Evolutionary conservation across 2,329 filamentous ascomycete genomes (phyloP), one percentile per base, ranked within the genome.

Genomic region (Drechslerella stenobrocha): DNA sequence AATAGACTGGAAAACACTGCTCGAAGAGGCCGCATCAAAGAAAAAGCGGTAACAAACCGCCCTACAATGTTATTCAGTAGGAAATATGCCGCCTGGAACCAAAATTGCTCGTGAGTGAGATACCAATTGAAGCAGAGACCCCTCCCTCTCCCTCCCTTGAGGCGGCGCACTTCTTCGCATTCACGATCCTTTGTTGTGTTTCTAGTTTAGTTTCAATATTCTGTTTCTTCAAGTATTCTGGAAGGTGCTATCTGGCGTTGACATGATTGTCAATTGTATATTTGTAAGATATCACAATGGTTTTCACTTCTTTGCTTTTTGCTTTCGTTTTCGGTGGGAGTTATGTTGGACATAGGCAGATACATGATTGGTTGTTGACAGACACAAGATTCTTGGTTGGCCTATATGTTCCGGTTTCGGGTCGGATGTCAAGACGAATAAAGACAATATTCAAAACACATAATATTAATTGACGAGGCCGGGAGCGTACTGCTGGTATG

Each of bases 1-100:
- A 13, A 59, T 67, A 22, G 63, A 67, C 23, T 67, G 55, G 63
- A 56, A 56, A 42, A 60, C 44, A 40, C 40, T 67, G 35, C 23
- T 60, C 20, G 55, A 60, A 15, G 63, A 67, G 11, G 63, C 63
- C 7, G 63, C 50, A 13, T 53, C 35, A 2, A 67, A 67, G 42
- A 56, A 55, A 8, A 20, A 22, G 4, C 63, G 63, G 63, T 67
- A 67, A 45, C 34, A n/a, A n/a, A n/a, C n/a, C n/a, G n/a, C n/a
- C n/a, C n/a, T n/a, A n/a, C n/a, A n/a, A n/a, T n/a, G n/a, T n/a
- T n/a, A n/a, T n/a, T n/a, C n/a, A n/a, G n/a, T n/a, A n/a, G n/a
- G n/a, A n/a, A n/a, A n/a, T n/a, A n/a, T n/a, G n/a, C n/a, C n/a
- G n/a, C n/a, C n/a, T n/a, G n/a, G n/a, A n/a, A n/a, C n/a, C n/a